Conservation (phyloP, 192 early-diverging fungal genomes). For the Phlyctochytrium bullatum region DNA sequence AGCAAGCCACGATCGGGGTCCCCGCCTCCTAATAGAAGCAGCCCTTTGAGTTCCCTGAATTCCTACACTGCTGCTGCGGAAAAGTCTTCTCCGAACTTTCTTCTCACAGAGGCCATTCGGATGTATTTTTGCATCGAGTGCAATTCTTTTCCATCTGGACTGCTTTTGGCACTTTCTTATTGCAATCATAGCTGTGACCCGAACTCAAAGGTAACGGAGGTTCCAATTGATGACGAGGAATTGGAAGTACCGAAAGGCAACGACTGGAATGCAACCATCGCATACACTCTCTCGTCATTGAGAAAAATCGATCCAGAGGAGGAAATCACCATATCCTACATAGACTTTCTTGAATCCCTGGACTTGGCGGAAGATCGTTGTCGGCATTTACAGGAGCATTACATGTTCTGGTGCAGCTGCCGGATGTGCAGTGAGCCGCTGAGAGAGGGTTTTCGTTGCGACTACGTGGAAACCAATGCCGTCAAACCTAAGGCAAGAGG, state of each 20-base stretch:
- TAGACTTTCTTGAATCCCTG: slow-evolving; percentile 19
- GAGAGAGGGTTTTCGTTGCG: not conserved
- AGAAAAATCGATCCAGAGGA: slow-evolving; percentile 16
- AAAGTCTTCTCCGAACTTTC: no score
- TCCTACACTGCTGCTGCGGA: no score
- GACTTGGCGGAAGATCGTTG: slow-evolving; percentile 25
- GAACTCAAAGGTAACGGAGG: slow-evolving; percentile 13
- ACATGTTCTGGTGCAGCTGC: slow-evolving; percentile 16
- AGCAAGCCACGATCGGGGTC: not conserved
- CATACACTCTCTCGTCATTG: slow-evolving; percentile 14
- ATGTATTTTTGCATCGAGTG: slow-evolving; percentile 27
- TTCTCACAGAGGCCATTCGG: slow-evolving; percentile 3
- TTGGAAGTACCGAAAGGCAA: not conserved
- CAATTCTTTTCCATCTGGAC: slow-evolving; percentile 29
- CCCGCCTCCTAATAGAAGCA: not conserved
- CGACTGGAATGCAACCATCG: not conserved
- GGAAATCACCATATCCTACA: slow-evolving; percentile 27
- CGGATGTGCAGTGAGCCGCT: slow-evolving; percentile 14
- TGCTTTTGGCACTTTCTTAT: slow-evolving; percentile 14
- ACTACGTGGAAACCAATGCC: not conserved
- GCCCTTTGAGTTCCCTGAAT: not conserved
- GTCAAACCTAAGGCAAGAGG: not conserved
- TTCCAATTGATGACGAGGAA: slow-evolving; percentile 5
- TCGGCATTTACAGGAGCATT: slow-evolving; percentile 22
- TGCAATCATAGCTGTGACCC: slow-evolving; percentile 28